Percentiles rank a stretch among this genome's conserved stretches.
These are phyloP conservation scores for Oryza meridionalis DNA, from an alignment of 176 grass and related monocot genomes.

Conservation along the genomic window DNA sequence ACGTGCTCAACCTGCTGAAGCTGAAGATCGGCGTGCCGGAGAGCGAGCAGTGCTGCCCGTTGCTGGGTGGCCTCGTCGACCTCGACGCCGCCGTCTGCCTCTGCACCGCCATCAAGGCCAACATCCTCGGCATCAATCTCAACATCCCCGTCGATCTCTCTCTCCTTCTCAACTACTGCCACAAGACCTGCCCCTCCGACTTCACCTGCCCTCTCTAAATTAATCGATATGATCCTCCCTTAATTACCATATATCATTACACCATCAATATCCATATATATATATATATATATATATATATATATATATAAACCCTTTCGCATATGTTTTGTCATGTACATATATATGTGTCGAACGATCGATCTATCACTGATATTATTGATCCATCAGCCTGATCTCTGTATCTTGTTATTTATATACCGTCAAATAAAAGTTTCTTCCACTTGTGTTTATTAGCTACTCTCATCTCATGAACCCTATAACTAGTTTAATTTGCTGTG, in stretches of 20 bases:
- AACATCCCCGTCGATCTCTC: conserved; percentile 49
- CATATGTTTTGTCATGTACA: no score
- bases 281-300: no score
- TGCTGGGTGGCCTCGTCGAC: conserved; percentile 32
- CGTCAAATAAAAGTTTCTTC: conserved; percentile 21
- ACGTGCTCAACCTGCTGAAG: conserved; percentile 42
- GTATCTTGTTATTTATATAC: not conserved
- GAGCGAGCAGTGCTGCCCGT: conserved; percentile 44
- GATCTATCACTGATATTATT: not conserved
- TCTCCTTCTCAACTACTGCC: conserved; percentile 54
- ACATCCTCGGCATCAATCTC: conserved; percentile 59
- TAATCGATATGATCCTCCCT: not conserved
- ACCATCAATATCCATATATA: not conserved
- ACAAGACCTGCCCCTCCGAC: conserved; percentile 54
- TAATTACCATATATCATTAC: not conserved
- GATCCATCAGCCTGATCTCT: not conserved
- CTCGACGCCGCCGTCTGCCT: conserved; percentile 61
- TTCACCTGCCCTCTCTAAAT: conserved; percentile 53
- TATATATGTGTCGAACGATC: not conserved
- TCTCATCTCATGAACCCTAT: no score
- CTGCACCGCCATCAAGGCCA: conserved; percentile 77
- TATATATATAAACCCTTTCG: no score
- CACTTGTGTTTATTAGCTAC: not conserved
- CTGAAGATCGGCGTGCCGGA: conserved; percentile 31
- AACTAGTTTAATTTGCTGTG: not conserved